These are phyloP conservation scores for Suhomyces ambrosiae DNA, from an alignment of 1,139 yeast genomes.

Conservation along the genomic window DNA sequence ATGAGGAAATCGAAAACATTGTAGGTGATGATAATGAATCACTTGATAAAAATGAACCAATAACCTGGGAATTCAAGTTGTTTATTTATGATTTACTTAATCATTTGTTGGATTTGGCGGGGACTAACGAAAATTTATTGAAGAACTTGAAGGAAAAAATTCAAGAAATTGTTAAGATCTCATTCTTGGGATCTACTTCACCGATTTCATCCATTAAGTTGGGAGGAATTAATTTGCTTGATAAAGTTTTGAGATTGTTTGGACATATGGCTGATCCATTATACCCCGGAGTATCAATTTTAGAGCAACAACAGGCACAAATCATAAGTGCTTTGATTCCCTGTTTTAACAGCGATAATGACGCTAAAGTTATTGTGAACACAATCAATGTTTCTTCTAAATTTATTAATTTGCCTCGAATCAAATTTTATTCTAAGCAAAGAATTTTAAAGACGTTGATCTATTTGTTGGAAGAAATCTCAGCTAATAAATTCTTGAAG, in stretches of 20 bases:
- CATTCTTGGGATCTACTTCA: constrained; percentile 83
- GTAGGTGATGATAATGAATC: constrained; percentile 34
- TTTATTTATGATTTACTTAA: constrained; percentile 62
- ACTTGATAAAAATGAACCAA: constrained; percentile 57
- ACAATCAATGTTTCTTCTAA: constrained; percentile 83
- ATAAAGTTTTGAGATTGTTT: constrained; percentile 40
- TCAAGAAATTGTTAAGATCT: constrained; percentile 75
- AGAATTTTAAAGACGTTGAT: constrained; percentile 72
- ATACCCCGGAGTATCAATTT: constrained; percentile 67
- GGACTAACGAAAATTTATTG: constrained; percentile 41
- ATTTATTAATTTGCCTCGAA: constrained; percentile 56
- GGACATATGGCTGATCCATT: constrained; percentile 72
- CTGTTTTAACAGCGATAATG: constrained; percentile 76
- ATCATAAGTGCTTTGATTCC: constrained; percentile 89
- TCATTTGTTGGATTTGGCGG: constrained; percentile 48
- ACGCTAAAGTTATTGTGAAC: constrained; percentile 70
- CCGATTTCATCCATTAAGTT: constrained; percentile 62
- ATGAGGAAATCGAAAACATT: constrained; percentile 50
- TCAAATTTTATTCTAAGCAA: constrained; percentile 50
- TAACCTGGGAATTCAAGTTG: constrained; percentile 69
- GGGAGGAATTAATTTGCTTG: constrained; percentile 65
- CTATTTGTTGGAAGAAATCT: constrained; percentile 64
- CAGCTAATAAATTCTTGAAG: constrained; percentile 45
- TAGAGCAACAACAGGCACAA: constrained; percentile 95
- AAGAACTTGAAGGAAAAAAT: constrained; percentile 52